phyloP scores from a whole-genome alignment of 2,329 filamentous ascomycete species.

The Diplocarpon rosae region DNA sequence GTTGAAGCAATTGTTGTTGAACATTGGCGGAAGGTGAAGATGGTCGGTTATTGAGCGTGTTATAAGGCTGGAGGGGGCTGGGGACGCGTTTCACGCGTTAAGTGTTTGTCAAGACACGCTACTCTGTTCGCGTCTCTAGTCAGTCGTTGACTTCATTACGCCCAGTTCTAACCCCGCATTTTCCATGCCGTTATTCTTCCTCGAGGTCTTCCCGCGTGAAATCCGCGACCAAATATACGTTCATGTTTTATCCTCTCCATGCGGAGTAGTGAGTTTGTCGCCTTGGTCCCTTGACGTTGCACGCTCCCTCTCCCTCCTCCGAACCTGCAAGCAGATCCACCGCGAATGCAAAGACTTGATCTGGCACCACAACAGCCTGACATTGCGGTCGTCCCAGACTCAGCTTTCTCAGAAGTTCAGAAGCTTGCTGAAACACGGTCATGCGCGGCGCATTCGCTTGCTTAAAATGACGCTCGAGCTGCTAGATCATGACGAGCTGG shows the following conservation, averaged over 20 bases:
- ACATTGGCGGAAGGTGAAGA: constrained; percentile 14
- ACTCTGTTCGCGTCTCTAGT: no score
- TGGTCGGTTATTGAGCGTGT: constrained; percentile 6
- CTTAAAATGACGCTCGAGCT: constrained; percentile 21
- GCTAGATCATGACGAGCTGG: constrained; percentile 24
- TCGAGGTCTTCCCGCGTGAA: constrained; percentile 21
- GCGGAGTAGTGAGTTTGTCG: constrained; percentile 16
- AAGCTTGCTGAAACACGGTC: constrained; percentile 7
- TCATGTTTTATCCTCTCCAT: constrained; percentile 17
- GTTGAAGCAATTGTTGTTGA: background rate
- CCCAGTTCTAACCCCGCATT: background rate
- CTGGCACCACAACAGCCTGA: constrained; percentile 20
- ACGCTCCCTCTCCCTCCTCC: constrained; percentile 19
- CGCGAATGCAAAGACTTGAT: constrained; percentile 25
- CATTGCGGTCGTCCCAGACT: constrained; percentile 10
- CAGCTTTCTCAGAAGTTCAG: constrained; percentile 15
- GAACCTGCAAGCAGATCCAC: constrained; percentile 24
- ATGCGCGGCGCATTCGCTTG: constrained; percentile 12
- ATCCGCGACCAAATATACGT: constrained; percentile 25
- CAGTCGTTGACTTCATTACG: background rate
- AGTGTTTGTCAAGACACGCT: constrained; percentile 15
- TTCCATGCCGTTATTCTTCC: constrained; percentile 16
- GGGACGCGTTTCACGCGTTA: constrained; percentile 22
- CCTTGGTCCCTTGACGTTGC: constrained; percentile 22
- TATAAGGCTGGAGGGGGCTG: constrained; percentile 9